Evolutionary conservation across 73 alveolate genomes (phyloP).

Genomic region (Tetrahymena thermophila): DNA sequence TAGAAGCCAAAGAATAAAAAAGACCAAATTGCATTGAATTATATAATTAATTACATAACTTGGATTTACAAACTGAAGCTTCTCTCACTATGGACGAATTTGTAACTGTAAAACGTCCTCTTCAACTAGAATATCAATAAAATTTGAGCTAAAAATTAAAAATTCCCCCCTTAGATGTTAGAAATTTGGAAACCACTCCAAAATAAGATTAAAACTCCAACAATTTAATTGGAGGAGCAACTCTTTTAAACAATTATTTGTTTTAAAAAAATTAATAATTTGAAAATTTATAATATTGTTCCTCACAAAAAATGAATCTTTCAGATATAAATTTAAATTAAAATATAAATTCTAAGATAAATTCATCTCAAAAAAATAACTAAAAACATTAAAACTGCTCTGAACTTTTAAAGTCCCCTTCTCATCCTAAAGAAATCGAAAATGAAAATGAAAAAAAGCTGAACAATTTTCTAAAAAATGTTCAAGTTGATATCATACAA

Average conservation of each 20-base stretch:
- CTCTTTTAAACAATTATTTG: no score
- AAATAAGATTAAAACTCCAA: background rate
- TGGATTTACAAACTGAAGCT: background rate
- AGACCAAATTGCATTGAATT: background rate
- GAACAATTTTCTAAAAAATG: no score
- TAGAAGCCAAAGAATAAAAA: background rate
- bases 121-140: background rate
- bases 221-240: background rate
- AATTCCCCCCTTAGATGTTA: background rate
- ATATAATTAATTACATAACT: background rate
- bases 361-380: no score
- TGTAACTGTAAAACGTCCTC: background rate
- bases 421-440: background rate
- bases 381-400: no score
- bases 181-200: background rate
- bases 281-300: background rate
- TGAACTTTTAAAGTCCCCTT: no score
- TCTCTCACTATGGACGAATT: background rate
- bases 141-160: background rate
- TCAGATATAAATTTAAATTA: background rate
- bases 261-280: no score
- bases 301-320: background rate
- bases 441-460: no score
- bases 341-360: background rate
- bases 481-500: background rate